Percentiles rank a stretch among this genome's conserved stretches.
These are phyloP conservation scores for Omphalea diandra DNA, from an alignment of 441 rosid species.

Conservation along the genomic window DNA sequence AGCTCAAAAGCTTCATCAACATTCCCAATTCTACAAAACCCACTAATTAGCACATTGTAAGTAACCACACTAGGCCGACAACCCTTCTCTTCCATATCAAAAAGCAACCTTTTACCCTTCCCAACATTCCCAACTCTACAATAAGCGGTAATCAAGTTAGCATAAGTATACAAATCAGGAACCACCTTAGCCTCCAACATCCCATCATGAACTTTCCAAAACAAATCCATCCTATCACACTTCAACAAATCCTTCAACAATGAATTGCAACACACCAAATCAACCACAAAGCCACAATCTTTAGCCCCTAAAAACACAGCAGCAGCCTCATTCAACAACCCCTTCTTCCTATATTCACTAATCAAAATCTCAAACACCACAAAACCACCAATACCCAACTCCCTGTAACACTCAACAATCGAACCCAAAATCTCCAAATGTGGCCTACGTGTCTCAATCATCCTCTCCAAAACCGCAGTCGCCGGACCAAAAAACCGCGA, in stretches of 20 bases:
- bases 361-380: constrained; percentile 52
- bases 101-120: constrained; percentile 41
- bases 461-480: constrained; percentile 33
- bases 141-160: constrained; percentile 57
- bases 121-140: constrained; percentile 51
- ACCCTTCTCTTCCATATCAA: constrained; percentile 52
- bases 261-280: constrained; percentile 49
- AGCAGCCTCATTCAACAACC: constrained; percentile 53
- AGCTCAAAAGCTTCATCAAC: constrained; percentile 52
- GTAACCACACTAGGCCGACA: constrained; percentile 45
- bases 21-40: constrained; percentile 53
- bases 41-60: constrained; percentile 56
- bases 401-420: constrained; percentile 38
- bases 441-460: constrained; percentile 46
- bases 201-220: constrained; percentile 57
- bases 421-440: constrained; percentile 49
- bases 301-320: constrained; percentile 37
- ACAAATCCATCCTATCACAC: constrained; percentile 44
- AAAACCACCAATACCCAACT: constrained; percentile 27
- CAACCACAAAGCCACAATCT: constrained; percentile 39
- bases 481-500: constrained; percentile 45
- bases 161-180: constrained; percentile 52
- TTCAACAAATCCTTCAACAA: constrained; percentile 63
- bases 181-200: constrained; percentile 49
- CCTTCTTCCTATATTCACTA: constrained; percentile 50